Conservation (phyloP, 164 flowering plant genomes). For the Nymphaea thermarum region DNA sequence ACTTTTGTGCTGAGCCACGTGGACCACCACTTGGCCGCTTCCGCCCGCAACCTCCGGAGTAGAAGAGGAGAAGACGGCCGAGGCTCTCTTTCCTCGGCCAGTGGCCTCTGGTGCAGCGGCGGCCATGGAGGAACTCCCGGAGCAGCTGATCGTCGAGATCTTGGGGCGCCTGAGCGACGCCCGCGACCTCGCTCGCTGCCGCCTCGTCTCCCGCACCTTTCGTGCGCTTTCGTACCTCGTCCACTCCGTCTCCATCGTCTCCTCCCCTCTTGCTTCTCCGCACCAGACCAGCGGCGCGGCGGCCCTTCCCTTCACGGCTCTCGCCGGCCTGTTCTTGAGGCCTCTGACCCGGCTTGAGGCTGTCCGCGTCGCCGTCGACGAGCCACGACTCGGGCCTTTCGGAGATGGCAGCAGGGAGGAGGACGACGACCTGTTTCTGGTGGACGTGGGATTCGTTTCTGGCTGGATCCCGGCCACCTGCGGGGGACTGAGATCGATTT, state of each 20-base stretch:
- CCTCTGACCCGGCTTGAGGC: slow-evolving; percentile 8
- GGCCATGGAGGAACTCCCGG: slow-evolving; percentile 38
- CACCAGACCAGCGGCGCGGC: not conserved
- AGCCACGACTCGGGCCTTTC: slow-evolving; percentile 7
- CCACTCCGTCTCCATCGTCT: slow-evolving; percentile 15
- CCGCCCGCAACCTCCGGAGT: no score
- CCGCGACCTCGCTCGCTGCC: slow-evolving; percentile 29
- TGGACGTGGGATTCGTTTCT: slow-evolving; percentile 20
- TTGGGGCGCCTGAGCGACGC: slow-evolving; percentile 31
- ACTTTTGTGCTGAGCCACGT: no score
- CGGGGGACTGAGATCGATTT: slow-evolving; percentile 14
- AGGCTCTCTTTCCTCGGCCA: no score
- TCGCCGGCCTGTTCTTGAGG: not conserved
- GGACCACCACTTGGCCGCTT: no score
- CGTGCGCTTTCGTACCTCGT: slow-evolving; percentile 22
- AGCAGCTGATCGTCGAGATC: slow-evolving; percentile 23
- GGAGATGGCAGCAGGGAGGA: slow-evolving; percentile 28
- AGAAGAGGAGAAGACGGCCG: no score
- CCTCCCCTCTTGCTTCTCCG: slow-evolving; percentile 8
- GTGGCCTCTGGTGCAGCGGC: no score
- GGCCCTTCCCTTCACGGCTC: not conserved
- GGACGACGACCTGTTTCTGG: slow-evolving; percentile 35
- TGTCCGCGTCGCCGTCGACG: slow-evolving; percentile 27
- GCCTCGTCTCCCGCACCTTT: slow-evolving; percentile 24
- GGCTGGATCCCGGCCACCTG: slow-evolving; percentile 28